Percentiles rank a stretch among this genome's conserved stretches.
Conservation (phyloP, 441 rosid genomes). For the Populus trichocarpa region DNA sequence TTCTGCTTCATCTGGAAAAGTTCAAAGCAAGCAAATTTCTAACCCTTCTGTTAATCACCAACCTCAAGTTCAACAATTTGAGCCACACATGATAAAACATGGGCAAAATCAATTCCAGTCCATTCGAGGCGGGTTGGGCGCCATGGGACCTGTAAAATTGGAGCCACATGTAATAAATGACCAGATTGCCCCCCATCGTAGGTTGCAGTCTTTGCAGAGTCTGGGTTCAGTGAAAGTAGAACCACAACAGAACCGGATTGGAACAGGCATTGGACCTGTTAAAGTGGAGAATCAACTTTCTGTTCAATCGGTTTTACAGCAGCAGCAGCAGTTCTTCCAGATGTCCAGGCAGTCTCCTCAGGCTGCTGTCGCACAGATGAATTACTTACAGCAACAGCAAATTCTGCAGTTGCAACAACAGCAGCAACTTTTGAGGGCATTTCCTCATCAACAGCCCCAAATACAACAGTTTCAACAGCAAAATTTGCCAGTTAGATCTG, state of each 20-base stretch:
- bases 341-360: slow-evolving; percentile 84
- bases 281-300: slow-evolving; percentile 82
- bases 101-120: slow-evolving; percentile 54
- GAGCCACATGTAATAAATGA: slow-evolving; percentile 72
- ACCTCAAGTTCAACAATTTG: slow-evolving; percentile 61
- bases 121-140: slow-evolving; percentile 61
- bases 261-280: slow-evolving; percentile 62
- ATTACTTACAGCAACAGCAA: slow-evolving; percentile 69
- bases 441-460: slow-evolving; percentile 79
- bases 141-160: slow-evolving; percentile 71
- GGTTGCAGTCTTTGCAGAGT: slow-evolving; percentile 57
- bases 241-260: slow-evolving; percentile 57
- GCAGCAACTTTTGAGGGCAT: slow-evolving; percentile 72
- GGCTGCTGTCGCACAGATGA: slow-evolving; percentile 64
- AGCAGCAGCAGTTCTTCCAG: slow-evolving; percentile 49
- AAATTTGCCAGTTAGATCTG: slow-evolving; percentile 66
- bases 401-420: slow-evolving; percentile 75
- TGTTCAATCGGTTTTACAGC: slow-evolving; percentile 61
- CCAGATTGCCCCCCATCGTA: slow-evolving; percentile 46
- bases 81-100: slow-evolving; percentile 62
- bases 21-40: slow-evolving; percentile 72
- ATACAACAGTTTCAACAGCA: slow-evolving; percentile 87
- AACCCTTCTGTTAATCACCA: slow-evolving; percentile 57
- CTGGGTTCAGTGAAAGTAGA: slow-evolving; percentile 68
- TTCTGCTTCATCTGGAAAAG: slow-evolving; percentile 60